A percentile compares a stretch with the other conserved stretches of the same genome.
These are phyloP conservation scores for Ceratocystis huliohia DNA, from an alignment of 2,329 filamentous ascomycete genomes.

Conservation along the genomic window DNA sequence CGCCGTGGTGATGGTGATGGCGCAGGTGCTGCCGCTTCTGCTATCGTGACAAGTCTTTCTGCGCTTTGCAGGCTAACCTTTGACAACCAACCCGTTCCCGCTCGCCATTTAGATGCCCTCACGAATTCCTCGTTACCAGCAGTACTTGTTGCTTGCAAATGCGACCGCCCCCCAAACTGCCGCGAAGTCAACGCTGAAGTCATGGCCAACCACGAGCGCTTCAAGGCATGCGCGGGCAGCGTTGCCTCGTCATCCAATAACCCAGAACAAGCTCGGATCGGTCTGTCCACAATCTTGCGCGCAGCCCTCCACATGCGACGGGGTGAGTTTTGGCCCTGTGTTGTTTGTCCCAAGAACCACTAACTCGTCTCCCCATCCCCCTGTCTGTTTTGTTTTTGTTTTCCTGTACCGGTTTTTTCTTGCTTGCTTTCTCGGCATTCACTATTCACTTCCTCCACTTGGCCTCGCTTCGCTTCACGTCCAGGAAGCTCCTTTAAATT, in stretches of 20 bases:
- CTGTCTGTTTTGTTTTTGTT: constrained; percentile 20
- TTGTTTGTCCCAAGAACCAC: constrained; percentile 2
- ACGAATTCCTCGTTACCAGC: constrained; percentile 61
- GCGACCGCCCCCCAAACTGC: constrained; percentile 59
- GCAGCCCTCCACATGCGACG: constrained; percentile 54
- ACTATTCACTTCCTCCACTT: no score
- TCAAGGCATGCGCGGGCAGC: constrained; percentile 56
- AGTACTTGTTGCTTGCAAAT: constrained; percentile 79
- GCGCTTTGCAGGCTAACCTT: neutral
- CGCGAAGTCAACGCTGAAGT: constrained; percentile 58
- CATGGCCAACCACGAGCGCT: constrained; percentile 49
- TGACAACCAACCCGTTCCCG: neutral
- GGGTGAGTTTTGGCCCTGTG: constrained; percentile 41
- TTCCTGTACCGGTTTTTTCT: neutral
- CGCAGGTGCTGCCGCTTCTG: no score
- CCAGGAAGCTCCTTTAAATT: neutral
- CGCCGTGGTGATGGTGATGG: no score
- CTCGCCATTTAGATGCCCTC: constrained; percentile 48
- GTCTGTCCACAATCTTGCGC: constrained; percentile 62
- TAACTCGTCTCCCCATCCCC: neutral
- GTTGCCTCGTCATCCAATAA: constrained; percentile 60
- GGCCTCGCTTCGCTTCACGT: neutral
- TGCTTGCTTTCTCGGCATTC: no score
- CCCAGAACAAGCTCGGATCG: constrained; percentile 60
- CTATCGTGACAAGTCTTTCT: neutral